Evolutionary conservation across 805 yeast genomes (phyloP), one percentile per base, ranked within the genome.

Genomic region (Suhomyces emberorum): DNA sequence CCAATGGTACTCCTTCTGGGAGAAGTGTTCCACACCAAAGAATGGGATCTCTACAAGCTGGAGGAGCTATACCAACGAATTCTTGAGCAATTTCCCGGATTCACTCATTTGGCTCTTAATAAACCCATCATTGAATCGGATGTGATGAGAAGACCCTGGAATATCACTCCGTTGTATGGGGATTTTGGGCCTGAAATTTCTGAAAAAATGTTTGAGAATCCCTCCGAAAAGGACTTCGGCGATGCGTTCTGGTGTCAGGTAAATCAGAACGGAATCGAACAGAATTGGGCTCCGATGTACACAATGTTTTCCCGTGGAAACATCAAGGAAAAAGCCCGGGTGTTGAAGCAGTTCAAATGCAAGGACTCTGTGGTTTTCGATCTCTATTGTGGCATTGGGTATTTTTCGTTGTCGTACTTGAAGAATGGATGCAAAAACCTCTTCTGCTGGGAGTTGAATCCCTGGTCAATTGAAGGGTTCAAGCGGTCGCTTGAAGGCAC

Each of bases 261-360:
- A 1, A 59, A 67, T 2, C 96, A 87, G 49, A 85, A 88, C 54
- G 88, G 88, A 2, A 77, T 87, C 3, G 64, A 55, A 43, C 96
- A 87, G 51, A 70, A 74, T 7, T 87, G 96, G 96, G 86, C 91
- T 4, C 96, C 96, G 2, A 55, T 71, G 37, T 81, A 77, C 51
- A 85, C 95, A 2, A 87, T 87, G 96, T 88, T 88, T 54, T 81
- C 89, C 32, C 59, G 96, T 14, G 96, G 96, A 1, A 87, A 87
- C 54, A 76, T 88, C 48, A 83, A 83, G 44, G 96, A 87, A 51
- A 87, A 87, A 55, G 71, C 77, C 10, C 58, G 96, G 15, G 69
- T 87, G 0, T 52, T 85, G 27, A 65, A 66, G 14, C 54, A 55
- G 0, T 76, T 63, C 39, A 29, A 37, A 1, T 55, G 79, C 1